Conservation (phyloP, 108 stramenopile genomes). For the Epithemia pelagica region DNA sequence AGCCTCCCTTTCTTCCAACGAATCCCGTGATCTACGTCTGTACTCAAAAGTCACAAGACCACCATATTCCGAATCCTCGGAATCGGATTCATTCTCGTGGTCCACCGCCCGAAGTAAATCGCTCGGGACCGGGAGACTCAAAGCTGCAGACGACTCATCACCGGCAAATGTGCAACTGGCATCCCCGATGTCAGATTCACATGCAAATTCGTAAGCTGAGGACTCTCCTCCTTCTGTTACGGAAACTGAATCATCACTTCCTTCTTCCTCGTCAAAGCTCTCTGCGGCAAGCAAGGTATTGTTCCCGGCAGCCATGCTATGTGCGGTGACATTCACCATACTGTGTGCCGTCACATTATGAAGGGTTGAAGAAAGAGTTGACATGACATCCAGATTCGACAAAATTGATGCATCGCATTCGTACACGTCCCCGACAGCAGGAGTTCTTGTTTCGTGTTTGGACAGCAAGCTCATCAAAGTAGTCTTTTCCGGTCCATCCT, state of each 20-base stretch:
- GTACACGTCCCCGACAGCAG: not conserved
- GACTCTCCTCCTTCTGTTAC: not conserved
- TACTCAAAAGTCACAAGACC: not conserved
- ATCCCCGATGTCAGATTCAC: not conserved
- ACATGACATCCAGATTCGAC: slow-evolving; percentile 13
- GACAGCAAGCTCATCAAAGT: slow-evolving; percentile 7
- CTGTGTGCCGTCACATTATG: not conserved
- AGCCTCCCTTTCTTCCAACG: not conserved
- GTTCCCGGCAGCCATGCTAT: not conserved
- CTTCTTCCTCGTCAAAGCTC: not conserved
- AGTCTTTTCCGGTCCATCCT: not conserved
- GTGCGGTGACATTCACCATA: no score
- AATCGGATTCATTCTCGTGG: not conserved
- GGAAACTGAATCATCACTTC: not conserved
- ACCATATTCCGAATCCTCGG: not conserved
- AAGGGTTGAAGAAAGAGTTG: slow-evolving; percentile 2
- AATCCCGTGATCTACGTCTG: not conserved
- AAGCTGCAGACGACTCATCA: not conserved
- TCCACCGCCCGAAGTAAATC: not conserved
- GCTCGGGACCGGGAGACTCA: not conserved
- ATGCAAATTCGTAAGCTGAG: not conserved
- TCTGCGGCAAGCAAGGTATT: not conserved
- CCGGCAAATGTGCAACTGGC: not conserved
- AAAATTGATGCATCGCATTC: slow-evolving; percentile 13
- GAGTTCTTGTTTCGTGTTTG: not conserved